These are phyloP conservation scores for Mentha longifolia DNA, from an alignment of 257 asterid genomes.

Conservation along the genomic window DNA sequence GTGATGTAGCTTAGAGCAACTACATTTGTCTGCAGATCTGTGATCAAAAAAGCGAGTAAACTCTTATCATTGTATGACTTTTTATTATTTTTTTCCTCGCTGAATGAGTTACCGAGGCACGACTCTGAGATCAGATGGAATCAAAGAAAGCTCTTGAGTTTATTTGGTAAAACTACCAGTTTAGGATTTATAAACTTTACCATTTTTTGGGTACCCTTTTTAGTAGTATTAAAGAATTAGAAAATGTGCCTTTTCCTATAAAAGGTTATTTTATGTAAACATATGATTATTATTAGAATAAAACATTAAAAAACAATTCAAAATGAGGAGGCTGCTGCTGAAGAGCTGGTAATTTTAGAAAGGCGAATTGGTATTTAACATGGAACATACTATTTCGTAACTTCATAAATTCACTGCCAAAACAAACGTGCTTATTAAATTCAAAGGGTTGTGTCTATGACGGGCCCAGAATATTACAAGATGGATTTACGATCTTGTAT, in stretches of 20 bases:
- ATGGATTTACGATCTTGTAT: too few species aligned
- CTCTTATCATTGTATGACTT: not conserved
- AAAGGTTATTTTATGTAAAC: too few species aligned
- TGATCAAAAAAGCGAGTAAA: not conserved
- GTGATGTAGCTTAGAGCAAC: not conserved
- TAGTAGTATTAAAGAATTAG: not conserved
- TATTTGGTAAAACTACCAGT: not conserved
- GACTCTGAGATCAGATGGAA: too few species aligned
- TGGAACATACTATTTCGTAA: not conserved
- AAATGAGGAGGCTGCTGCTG: not conserved
- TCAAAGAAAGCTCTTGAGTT: not conserved
- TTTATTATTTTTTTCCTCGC: not conserved
- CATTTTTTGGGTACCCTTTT: not conserved
- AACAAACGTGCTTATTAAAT: not conserved
- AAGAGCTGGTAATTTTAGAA: not conserved
- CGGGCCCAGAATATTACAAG: too few species aligned
- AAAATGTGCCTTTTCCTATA: too few species aligned
- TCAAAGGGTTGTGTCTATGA: not conserved
- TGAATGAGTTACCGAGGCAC: not conserved
- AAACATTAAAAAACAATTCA: too few species aligned
- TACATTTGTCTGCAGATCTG: too few species aligned
- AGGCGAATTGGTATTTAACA: constrained; percentile 10
- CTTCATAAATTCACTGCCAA: too few species aligned
- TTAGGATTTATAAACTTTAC: not conserved
- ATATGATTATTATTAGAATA: too few species aligned